Evolutionary conservation across 73 alveolate genomes (phyloP), one percentile per base, ranked within the genome.

Genomic region (Blepharisma stoltei): DNA sequence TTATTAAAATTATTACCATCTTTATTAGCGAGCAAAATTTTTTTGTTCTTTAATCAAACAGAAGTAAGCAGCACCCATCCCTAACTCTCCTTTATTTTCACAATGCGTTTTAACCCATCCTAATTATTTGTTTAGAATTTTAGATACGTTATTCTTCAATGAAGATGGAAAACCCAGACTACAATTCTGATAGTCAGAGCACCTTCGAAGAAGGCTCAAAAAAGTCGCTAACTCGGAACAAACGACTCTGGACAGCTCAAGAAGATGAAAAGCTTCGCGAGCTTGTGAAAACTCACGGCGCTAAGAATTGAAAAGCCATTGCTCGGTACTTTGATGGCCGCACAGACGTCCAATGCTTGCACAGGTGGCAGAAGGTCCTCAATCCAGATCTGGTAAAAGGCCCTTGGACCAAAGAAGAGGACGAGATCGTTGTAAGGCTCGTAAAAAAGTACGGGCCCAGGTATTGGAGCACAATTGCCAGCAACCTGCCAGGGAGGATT

Each of bases 341-440:
- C 44, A 89, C 95, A 47, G 83, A 93, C 7, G 85, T 83, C 41
- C 89, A 92, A 69, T 87, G 95, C 47, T 81, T 80, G 7, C 92
- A 87, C 66, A 76, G 98, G 43, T 92, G 98, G 96, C 80, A 90
- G 6, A 93, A 91, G 73, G 85, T 79, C n/a, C 75, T 91, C 11
- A 69, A 88, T 67, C 97, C 97, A 6, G 97, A 95, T 14, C 86
- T 91, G 45, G 83, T 82, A 45, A 89, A 90, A 78, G 92, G 92
- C 66, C 95, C 95, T 48, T 90, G 97, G 97, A 50, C 95, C 41
- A 71, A 70, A 20, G 89, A 90, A 55, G 97, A 90, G 73, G 97
- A 90, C 55, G 83, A 78, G 78, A 73, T 71, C 52, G 81, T 90
- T 23, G 27, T 43, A 54, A 86, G 82, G 27, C 81, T 90, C 89